Evolutionary conservation across 2,329 filamentous ascomycete species (phyloP).

Genomic region (Apiospora pterosperma): DNA sequence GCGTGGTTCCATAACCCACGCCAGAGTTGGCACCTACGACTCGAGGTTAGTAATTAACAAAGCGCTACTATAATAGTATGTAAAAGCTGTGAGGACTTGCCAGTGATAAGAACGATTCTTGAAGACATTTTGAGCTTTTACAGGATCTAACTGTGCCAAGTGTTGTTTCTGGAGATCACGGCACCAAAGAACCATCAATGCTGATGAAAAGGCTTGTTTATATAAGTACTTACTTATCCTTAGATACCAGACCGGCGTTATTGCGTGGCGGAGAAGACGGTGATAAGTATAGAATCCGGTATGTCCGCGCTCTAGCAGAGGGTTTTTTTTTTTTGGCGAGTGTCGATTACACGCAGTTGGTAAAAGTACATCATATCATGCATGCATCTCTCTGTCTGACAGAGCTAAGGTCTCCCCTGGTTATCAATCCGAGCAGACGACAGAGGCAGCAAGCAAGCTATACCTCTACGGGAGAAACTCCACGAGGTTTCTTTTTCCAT

Average conservation of each 20-base stretch:
- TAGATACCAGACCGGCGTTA: not conserved
- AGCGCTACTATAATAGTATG: not conserved
- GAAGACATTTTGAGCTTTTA: not conserved
- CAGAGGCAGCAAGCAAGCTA: not conserved
- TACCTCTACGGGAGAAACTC: not conserved
- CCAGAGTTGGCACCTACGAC: conserved; percentile 40
- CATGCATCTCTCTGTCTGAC: not conserved
- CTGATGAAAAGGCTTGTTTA: not conserved
- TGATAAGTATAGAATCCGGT: not conserved
- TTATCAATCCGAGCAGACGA: not conserved
- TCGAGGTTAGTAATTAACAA: no score
- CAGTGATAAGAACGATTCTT: not conserved
- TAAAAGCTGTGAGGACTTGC: not conserved
- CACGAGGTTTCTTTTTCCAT: not conserved
- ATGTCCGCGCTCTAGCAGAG: not conserved
- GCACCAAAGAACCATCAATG: not conserved
- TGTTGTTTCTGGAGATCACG: not conserved
- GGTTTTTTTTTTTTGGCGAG: no score
- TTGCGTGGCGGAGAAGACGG: not conserved
- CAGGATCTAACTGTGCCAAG: not conserved
- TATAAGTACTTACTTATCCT: not conserved
- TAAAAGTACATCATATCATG: not conserved
- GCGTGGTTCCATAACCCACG: conserved; percentile 41
- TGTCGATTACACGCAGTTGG: no score
- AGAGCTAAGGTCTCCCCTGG: not conserved